Conservation (phyloP, 805 yeast species). For the Sungouiella thailandica region DNA sequence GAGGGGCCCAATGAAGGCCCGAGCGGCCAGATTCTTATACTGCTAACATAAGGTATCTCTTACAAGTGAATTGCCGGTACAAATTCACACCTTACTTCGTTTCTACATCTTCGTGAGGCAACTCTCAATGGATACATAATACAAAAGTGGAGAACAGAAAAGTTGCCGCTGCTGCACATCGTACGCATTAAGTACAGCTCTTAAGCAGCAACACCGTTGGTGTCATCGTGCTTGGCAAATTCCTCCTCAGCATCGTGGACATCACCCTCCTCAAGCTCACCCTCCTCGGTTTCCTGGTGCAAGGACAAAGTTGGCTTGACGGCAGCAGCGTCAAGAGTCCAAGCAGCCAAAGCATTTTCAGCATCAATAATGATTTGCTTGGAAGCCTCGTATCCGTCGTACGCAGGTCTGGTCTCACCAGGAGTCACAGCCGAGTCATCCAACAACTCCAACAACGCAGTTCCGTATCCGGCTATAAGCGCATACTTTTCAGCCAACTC, state of each 20-base stretch:
- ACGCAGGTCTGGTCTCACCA: conserved; percentile 97
- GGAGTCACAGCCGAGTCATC: conserved; percentile 98
- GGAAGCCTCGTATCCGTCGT: conserved; percentile 97
- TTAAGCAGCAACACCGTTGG: conserved; percentile 16
- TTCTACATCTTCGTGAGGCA: neutral
- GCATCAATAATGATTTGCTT: conserved; percentile 97
- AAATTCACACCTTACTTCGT: no score
- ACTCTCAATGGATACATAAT: conserved; percentile 2
- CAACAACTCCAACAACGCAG: conserved; percentile 89
- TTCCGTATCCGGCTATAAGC: conserved; percentile 97
- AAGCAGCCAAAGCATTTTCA: conserved; percentile 88
- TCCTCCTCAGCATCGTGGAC: conserved; percentile 51
- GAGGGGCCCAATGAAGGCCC: neutral
- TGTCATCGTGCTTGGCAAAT: conserved; percentile 35
- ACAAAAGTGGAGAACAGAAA: conserved; percentile 1
- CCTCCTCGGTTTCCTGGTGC: conserved; percentile 52
- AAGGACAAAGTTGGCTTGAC: conserved; percentile 90
- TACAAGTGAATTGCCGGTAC: no score
- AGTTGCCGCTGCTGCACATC: no score
- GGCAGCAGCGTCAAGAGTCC: conserved; percentile 95
- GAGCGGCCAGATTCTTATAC: neutral
- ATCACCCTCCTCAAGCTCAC: conserved; percentile 37
- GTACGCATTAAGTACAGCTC: no score
- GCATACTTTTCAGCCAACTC: conserved; percentile 96
- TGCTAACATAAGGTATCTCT: neutral